These are phyloP conservation scores for Phoma sp. DNA, from an alignment of 2,329 filamentous ascomycete species.

Conservation along the genomic window DNA sequence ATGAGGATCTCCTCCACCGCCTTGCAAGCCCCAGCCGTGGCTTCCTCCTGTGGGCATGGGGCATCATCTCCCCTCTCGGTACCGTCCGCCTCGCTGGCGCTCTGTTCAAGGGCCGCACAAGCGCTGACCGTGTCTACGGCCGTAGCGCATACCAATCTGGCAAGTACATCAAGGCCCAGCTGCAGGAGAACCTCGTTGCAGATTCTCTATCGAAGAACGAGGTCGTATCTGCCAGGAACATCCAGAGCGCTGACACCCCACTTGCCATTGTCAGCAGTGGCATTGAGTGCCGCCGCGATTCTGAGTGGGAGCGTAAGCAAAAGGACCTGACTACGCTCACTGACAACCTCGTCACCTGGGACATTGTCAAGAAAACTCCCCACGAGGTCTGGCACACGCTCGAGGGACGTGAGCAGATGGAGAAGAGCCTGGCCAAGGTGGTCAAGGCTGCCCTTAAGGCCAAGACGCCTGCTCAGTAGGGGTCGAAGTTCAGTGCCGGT, in stretches of 20 bases:
- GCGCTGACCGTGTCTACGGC: constrained; percentile 86
- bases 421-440: constrained; percentile 77
- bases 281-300: constrained; percentile 68
- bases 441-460: constrained; percentile 53
- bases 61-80: constrained; percentile 85
- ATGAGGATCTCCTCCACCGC: constrained; percentile 80
- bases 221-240: constrained; percentile 75
- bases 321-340: constrained; percentile 83
- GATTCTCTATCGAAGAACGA: constrained; percentile 84
- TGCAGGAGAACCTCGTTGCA: constrained; percentile 92
- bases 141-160: constrained; percentile 77
- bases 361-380: constrained; percentile 82
- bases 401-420: constrained; percentile 75
- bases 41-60: constrained; percentile 85
- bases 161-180: constrained; percentile 85
- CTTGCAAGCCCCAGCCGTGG: constrained; percentile 73
- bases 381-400: constrained; percentile 83
- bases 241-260: constrained; percentile 77
- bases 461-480: constrained; percentile 7
- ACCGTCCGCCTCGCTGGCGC: constrained; percentile 81
- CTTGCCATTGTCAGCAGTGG: constrained; percentile 85
- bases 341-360: constrained; percentile 79
- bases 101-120: constrained; percentile 78
- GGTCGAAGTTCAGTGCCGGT: background rate
- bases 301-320: constrained; percentile 83